Evolutionary conservation across 2,329 filamentous ascomycete genomes (phyloP).

Genomic region (Fusarium sp.): DNA sequence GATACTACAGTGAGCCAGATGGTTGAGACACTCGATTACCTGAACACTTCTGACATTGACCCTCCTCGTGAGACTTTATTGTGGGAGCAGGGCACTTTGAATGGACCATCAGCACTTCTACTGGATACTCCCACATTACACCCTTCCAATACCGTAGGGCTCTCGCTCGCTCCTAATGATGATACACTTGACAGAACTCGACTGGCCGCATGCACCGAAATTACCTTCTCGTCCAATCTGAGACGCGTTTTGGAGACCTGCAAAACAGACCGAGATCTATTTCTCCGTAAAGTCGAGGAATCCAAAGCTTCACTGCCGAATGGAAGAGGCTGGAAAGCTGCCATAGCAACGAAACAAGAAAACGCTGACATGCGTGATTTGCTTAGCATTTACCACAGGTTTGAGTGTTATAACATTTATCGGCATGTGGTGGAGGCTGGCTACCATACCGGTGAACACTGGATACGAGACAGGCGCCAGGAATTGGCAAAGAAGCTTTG

Average conservation of each 20-base stretch:
- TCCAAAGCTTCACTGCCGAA: constrained; percentile 10
- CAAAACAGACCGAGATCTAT: constrained; percentile 6
- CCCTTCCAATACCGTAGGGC: neutral
- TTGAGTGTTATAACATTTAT: constrained; percentile 21
- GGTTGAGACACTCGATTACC: neutral
- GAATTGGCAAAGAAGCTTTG: constrained; percentile 13
- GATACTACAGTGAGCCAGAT: neutral
- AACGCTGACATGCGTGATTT: constrained; percentile 18
- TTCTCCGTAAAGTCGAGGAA: constrained; percentile 17
- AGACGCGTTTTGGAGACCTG: neutral
- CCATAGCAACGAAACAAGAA: constrained; percentile 18
- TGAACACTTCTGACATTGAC: neutral
- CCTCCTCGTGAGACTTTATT: neutral
- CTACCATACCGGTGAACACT: constrained; percentile 16
- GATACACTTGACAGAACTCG: neutral
- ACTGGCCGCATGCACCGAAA: neutral
- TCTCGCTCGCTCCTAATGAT: neutral
- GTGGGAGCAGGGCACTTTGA: neutral
- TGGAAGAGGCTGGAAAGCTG: constrained; percentile 13
- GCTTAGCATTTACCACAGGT: constrained; percentile 16
- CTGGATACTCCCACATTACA: neutral
- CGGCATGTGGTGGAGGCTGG: constrained; percentile 16
- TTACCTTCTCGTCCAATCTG: neutral
- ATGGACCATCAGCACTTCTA: neutral
- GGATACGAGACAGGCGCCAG: constrained; percentile 12